These are phyloP conservation scores for Cucumis hystrix DNA, from an alignment of 306 rosid genomes.

Conservation along the genomic window DNA sequence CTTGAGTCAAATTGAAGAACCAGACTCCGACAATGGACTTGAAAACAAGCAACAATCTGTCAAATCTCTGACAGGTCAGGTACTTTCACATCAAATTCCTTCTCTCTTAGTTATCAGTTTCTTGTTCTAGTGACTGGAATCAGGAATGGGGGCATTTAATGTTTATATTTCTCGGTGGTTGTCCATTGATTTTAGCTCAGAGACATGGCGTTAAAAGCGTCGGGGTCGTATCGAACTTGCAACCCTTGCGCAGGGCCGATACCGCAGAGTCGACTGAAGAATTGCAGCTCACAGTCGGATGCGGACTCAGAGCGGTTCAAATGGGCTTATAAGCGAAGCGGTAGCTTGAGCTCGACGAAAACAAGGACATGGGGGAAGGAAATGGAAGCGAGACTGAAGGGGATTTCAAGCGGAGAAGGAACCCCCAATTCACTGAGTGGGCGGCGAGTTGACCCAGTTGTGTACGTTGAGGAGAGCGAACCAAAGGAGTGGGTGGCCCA, in stretches of 20 bases:
- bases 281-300: conserved; percentile 38
- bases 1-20: conserved; percentile 43
- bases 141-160: not conserved
- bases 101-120: not conserved
- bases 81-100: not conserved
- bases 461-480: conserved; percentile 65
- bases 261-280: conserved; percentile 22
- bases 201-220: conserved; percentile 92
- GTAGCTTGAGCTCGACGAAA: conserved; percentile 65
- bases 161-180: not conserved
- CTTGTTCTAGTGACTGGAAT: not conserved
- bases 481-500: conserved; percentile 88
- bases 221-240: conserved; percentile 79
- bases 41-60: conserved; percentile 40
- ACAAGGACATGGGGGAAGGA: conserved; percentile 85
- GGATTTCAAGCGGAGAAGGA: conserved; percentile 81
- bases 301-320: conserved; percentile 65
- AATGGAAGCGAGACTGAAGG: conserved; percentile 85
- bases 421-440: conserved; percentile 69
- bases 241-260: conserved; percentile 56
- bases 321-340: conserved; percentile 64
- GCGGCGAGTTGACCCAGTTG: conserved; percentile 57
- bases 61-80: conserved; percentile 81
- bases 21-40: conserved; percentile 30
- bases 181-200: conserved; percentile 29